Evolutionary conservation across 2,329 filamentous ascomycete genomes (phyloP).

Genomic region (Shiraia sp.): DNA sequence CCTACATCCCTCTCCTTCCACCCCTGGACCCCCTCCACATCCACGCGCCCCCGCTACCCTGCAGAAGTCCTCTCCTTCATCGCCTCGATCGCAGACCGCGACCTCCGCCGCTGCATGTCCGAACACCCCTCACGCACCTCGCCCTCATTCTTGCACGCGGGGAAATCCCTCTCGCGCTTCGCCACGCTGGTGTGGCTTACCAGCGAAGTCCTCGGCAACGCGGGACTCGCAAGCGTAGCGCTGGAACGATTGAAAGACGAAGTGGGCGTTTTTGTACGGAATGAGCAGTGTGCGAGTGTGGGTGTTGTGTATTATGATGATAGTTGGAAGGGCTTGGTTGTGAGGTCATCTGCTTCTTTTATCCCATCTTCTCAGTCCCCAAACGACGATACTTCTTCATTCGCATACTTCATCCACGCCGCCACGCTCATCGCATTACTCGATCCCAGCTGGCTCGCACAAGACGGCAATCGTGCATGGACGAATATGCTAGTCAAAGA

Average conservation of each 20-base stretch:
- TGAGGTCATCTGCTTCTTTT: too few species aligned
- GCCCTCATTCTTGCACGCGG: conserved; percentile 93
- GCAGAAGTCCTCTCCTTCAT: conserved; percentile 63
- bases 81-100: conserved; percentile 65
- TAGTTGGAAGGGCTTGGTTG: conserved; percentile 78
- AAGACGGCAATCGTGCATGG: conserved; percentile 70
- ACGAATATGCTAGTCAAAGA: conserved; percentile 86
- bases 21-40: conserved; percentile 67
- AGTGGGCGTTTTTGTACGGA: conserved; percentile 53
- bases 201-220: conserved; percentile 63
- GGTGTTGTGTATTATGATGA: conserved; percentile 61
- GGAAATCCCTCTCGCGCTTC: conserved; percentile 58
- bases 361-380: conserved; percentile 72
- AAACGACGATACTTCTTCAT: conserved; percentile 70
- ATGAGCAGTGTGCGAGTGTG: conserved; percentile 39
- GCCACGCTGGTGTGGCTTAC: conserved; percentile 50
- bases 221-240: conserved; percentile 52
- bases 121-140: conserved; percentile 69
- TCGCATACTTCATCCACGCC: conserved; percentile 85
- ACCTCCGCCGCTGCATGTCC: conserved; percentile 77
- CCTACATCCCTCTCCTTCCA: conserved; percentile 75
- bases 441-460: conserved; percentile 71
- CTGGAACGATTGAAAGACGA: conserved; percentile 54
- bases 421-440: conserved; percentile 82
- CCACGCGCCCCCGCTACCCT: conserved; percentile 40